phyloP scores from a whole-genome alignment of 2,329 filamentous ascomycete species.

The Cladosporium colombiae region DNA sequence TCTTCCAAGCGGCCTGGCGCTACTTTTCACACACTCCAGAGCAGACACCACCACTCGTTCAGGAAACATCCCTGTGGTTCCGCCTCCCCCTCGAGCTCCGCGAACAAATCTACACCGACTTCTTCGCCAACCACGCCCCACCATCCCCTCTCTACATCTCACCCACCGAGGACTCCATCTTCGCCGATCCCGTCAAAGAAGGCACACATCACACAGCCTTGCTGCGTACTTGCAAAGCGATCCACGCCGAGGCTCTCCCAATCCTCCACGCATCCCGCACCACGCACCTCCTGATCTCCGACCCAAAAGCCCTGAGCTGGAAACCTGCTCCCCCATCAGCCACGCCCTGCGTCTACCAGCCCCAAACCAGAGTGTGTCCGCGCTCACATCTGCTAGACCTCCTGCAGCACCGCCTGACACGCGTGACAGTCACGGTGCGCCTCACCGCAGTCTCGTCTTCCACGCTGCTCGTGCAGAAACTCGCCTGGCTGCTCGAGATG shows the following conservation, averaged over 20 bases:
- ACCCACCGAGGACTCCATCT: not conserved
- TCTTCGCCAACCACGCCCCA: not conserved
- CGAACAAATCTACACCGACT: not conserved
- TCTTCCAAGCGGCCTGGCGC: not conserved
- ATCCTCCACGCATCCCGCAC: not conserved
- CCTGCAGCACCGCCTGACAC: not conserved
- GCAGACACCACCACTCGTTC: not conserved
- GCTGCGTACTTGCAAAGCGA: conserved; percentile 10
- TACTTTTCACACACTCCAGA: not conserved
- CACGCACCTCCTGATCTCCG: not conserved
- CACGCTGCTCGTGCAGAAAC: not conserved
- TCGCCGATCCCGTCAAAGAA: not conserved
- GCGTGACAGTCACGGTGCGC: not conserved
- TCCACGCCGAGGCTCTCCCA: conserved; percentile 6
- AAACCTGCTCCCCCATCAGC: not conserved
- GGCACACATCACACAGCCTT: not conserved
- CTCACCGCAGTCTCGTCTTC: not conserved
- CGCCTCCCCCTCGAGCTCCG: not conserved
- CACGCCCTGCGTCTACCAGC: not conserved
- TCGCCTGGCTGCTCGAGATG: not conserved
- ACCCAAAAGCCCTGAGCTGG: not conserved
- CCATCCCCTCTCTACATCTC: not conserved
- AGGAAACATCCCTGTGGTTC: not conserved
- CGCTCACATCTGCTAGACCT: not conserved
- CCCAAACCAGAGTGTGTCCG: not conserved